Base-by-base conservation (phyloP, 805 yeast genomes). In the Lipomyces yamadae region DNA sequence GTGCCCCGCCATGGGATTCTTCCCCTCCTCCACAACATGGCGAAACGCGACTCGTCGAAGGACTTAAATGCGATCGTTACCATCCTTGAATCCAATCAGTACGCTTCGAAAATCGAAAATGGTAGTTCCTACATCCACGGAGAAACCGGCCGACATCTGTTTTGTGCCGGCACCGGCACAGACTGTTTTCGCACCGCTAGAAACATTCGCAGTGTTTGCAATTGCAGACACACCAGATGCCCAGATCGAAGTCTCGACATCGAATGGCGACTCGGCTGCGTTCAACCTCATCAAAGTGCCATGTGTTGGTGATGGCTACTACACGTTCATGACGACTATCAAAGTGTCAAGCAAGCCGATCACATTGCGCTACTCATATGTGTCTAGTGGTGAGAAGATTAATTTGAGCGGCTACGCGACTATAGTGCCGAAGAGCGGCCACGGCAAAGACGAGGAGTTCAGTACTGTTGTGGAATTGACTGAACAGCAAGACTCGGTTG, bases 181-280 rank as follows among this genome's bases (percentile, higher is more conserved):
- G 45, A 34, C 52, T 13, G 45, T 37, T n/a, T 30, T 56, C 55
- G 45, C 58, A 30, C 58, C 39, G 45, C n/a, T 34, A 53, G 35
- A 56, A 11, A 56, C 29, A n/a, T 56, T 56, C n/a, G 30, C 52
- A 6, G n/a, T 56, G 58, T 56, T n/a, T 18, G 58, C 58, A 29
- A 37, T 56, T 1, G 11, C 58, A 8, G 4, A 32, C 18, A 7
- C 30, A 34, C 58, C 58, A 13, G 39, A 34, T n/a, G 58, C 45
- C 7, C 30, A 34, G 39, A 37, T 56, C 30, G 30, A 56, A 15
- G 58, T 32, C 15, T 18, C 33, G 15, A 24, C 33, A 7, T 37
- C 45, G 2, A 53, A 29, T 18, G 58, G 58, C 30, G 3, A 24
- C 18, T 8, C 52, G 0, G 58, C 30, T 24, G 3, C 52, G n/a